Conservation (phyloP, 305 asterid genomes). For the Plantago coronopus region DNA sequence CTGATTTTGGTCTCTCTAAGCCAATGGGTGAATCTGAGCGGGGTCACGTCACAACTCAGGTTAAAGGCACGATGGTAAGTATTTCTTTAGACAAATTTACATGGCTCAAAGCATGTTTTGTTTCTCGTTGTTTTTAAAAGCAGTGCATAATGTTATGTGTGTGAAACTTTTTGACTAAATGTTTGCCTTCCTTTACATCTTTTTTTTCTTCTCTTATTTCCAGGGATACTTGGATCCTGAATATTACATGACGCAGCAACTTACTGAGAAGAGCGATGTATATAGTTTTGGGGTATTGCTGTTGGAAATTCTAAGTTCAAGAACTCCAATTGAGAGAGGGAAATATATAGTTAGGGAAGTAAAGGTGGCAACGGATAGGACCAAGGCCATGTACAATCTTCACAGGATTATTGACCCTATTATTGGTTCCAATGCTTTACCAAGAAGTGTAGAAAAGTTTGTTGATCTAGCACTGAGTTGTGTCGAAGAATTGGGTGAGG, state of each 20-base stretch:
- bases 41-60: slow-evolving; percentile 80
- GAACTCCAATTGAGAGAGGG: slow-evolving; percentile 59
- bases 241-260: slow-evolving; percentile 72
- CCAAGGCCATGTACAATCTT: slow-evolving; percentile 29
- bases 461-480: too few relatives aligned
- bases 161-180: too few relatives aligned
- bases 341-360: slow-evolving; percentile 63
- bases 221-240: slow-evolving; percentile 86
- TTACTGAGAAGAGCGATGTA: too few relatives aligned
- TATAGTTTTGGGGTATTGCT: too few relatives aligned
- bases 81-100: background rate
- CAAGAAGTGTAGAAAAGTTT: too few relatives aligned
- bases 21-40: slow-evolving; percentile 43
- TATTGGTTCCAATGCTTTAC: too few relatives aligned
- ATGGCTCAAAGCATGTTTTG: background rate
- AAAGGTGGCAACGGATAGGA: slow-evolving; percentile 46
- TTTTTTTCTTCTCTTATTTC: background rate
- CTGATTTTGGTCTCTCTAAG: slow-evolving; percentile 76
- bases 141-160: background rate
- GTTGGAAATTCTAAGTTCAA: too few relatives aligned
- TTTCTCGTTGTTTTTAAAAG: too few relatives aligned
- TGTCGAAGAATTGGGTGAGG: too few relatives aligned
- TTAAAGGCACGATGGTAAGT: slow-evolving; percentile 85
- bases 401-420: too few relatives aligned
- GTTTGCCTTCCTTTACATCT: too few relatives aligned